phyloP scores from a whole-genome alignment of 305 asterid genomes.

The Fraxinus angustifolia region DNA sequence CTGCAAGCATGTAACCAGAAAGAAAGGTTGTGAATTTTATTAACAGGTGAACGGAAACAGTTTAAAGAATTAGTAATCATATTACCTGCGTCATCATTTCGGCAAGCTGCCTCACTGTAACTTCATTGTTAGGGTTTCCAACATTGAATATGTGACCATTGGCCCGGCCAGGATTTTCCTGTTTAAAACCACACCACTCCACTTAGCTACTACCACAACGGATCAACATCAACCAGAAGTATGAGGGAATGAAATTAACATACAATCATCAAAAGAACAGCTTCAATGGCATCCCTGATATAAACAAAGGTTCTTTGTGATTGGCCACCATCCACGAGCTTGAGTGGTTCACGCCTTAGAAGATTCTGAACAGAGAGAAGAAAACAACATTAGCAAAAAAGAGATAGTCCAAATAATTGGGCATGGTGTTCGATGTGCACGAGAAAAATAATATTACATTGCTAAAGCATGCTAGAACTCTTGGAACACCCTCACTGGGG shows the following conservation, averaged over 20 bases:
- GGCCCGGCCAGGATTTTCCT: conserved; percentile 65
- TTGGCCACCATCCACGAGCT: conserved; percentile 1
- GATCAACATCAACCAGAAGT: not conserved
- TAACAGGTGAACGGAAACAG: not conserved
- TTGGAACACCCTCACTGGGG: not conserved
- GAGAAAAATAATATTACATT: not conserved
- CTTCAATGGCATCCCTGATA: conserved; percentile 34
- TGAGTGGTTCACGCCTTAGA: not conserved
- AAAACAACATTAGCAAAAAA: not conserved
- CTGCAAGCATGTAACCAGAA: conserved; percentile 30
- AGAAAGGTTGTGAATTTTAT: not conserved
- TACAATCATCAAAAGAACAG: conserved; percentile 80
- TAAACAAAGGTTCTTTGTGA: not conserved
- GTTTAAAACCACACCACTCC: conserved; percentile 13
- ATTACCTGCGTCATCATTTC: conserved; percentile 61
- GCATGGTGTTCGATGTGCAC: not conserved
- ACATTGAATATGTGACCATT: conserved; percentile 61
- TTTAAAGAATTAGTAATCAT: not conserved
- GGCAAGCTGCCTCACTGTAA: conserved; percentile 61
- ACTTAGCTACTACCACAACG: conserved; percentile 16
- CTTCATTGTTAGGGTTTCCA: conserved; percentile 66
- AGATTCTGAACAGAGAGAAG: not conserved
- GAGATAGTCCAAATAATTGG: not conserved
- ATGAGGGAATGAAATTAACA: conserved; percentile 16
- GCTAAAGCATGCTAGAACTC: conserved; percentile 4